A percentile compares a stretch with the other conserved stretches of the same genome.
Conservation (phyloP, 768 basidiomycete species). For the Cyclocybe aegerita region DNA sequence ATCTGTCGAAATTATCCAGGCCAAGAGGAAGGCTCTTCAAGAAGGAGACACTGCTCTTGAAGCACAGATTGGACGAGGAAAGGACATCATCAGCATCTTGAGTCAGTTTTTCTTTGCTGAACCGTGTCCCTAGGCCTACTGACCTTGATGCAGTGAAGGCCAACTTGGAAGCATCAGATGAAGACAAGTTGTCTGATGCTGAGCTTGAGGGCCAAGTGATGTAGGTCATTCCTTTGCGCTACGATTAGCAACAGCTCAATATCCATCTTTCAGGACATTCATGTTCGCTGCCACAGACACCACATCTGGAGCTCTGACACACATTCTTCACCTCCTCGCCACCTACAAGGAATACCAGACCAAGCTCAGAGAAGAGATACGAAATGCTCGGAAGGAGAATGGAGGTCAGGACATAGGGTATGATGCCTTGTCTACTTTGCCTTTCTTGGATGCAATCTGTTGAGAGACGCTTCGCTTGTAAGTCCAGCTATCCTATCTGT, state of each 20-base stretch:
- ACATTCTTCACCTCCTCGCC: slow-evolving; percentile 28
- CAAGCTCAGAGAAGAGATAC: slow-evolving; percentile 30
- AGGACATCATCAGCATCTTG: slow-evolving; percentile 12
- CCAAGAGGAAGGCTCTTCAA: background rate
- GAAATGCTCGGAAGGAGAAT: slow-evolving; percentile 19
- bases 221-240: slow-evolving; percentile 15
- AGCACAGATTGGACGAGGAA: background rate
- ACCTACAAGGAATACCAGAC: slow-evolving; percentile 32
- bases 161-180: slow-evolving; percentile 26
- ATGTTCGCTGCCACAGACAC: slow-evolving; percentile 40
- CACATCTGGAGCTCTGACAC: slow-evolving; percentile 31
- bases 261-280: slow-evolving; percentile 23
- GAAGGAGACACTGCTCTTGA: no score
- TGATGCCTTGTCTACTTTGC: slow-evolving; percentile 31
- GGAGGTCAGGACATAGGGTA: slow-evolving; percentile 24
- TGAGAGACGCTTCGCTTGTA: slow-evolving; percentile 36
- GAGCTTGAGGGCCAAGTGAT: slow-evolving; percentile 30
- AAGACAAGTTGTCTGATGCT: slow-evolving; percentile 27
- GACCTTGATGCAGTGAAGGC: slow-evolving; percentile 25
- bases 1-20: background rate
- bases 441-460: slow-evolving; percentile 36
- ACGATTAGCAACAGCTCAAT: background rate
- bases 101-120: slow-evolving; percentile 1
- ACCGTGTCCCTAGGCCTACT: background rate
- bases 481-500: slow-evolving; percentile 1